Conservation (phyloP, 2,329 filamentous ascomycete genomes). For the Colletotrichum simmondsii region DNA sequence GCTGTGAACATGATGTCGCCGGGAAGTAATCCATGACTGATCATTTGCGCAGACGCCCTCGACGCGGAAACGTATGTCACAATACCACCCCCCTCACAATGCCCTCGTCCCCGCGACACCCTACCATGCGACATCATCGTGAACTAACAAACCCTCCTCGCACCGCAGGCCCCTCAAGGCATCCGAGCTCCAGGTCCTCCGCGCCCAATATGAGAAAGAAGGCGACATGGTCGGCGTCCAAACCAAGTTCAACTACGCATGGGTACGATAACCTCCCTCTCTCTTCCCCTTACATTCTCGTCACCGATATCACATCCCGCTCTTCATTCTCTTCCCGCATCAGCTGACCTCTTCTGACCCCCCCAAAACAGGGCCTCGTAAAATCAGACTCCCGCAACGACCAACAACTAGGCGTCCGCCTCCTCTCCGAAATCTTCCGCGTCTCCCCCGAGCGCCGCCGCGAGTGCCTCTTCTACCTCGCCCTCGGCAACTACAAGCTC, state of each 20-base stretch:
- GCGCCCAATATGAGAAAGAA: slow-evolving; percentile 96
- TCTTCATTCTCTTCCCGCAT: too few relatives aligned
- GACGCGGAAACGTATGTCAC: slow-evolving; percentile 94
- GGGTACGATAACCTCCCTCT: slow-evolving; percentile 68
- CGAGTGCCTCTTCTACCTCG: slow-evolving; percentile 98
- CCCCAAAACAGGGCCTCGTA: slow-evolving; percentile 79
- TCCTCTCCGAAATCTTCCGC: slow-evolving; percentile 97
- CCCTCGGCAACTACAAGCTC: slow-evolving; percentile 96
- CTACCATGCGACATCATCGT: not conserved
- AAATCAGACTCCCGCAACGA: slow-evolving; percentile 88
- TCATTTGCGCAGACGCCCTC: slow-evolving; percentile 79
- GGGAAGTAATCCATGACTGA: slow-evolving; percentile 1
- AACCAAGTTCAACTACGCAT: slow-evolving; percentile 99
- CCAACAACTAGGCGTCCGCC: slow-evolving; percentile 92
- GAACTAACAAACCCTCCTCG: slow-evolving; percentile 12
- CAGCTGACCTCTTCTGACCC: not conserved
- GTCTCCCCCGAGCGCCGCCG: slow-evolving; percentile 90
- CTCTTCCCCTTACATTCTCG: too few relatives aligned
- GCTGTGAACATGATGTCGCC: not conserved
- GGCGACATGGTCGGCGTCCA: slow-evolving; percentile 96
- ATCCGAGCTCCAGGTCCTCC: slow-evolving; percentile 91
- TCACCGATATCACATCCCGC: too few relatives aligned
- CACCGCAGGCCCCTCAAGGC: slow-evolving; percentile 83
- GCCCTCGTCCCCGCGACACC: not conserved
- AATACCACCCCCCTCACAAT: too few relatives aligned